Conservation (phyloP, 2,329 filamentous ascomycete species). For the Myriosclerotinia curreyana region DNA sequence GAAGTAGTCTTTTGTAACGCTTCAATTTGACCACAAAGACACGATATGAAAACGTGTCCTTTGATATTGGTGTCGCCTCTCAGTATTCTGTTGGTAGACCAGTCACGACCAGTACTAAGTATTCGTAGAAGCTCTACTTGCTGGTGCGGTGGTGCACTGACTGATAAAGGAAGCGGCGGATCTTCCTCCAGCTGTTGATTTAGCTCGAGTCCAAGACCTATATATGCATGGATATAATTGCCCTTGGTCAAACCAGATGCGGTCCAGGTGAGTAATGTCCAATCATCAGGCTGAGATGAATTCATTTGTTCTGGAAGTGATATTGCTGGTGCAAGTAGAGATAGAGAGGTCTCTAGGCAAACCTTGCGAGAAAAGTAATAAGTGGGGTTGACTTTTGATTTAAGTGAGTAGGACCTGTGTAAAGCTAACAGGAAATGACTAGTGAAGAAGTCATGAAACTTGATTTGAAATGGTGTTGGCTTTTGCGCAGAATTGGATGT, state of each 20-base stretch:
- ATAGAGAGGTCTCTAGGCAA: conserved; percentile 45
- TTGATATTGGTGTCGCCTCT: conserved; percentile 49
- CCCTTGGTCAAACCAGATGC: background rate
- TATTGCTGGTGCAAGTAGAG: conserved; percentile 17
- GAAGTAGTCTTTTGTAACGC: conserved; percentile 29
- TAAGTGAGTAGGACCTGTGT: conserved; percentile 49
- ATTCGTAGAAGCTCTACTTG: conserved; percentile 11
- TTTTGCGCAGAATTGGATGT: background rate
- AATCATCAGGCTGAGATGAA: conserved; percentile 10
- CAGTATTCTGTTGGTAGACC: conserved; percentile 30
- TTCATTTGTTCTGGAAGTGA: conserved; percentile 8
- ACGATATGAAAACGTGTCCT: conserved; percentile 42
- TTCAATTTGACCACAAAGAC: conserved; percentile 44
- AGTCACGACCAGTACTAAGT: conserved; percentile 2
- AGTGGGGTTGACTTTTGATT: conserved; percentile 45
- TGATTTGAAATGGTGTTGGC: conserved; percentile 35
- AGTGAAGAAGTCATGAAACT: conserved; percentile 51
- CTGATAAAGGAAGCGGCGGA: conserved; percentile 9
- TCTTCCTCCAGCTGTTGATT: conserved; percentile 30
- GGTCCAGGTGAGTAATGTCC: conserved; percentile 2
- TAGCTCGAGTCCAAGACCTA: conserved; percentile 11
- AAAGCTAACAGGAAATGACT: conserved; percentile 55
- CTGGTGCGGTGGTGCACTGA: background rate
- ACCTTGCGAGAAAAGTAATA: conserved; percentile 51
- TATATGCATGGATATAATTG: conserved; percentile 7